Base-by-base conservation (phyloP, 306 rosid species). In the Ormosia emarginata region DNA sequence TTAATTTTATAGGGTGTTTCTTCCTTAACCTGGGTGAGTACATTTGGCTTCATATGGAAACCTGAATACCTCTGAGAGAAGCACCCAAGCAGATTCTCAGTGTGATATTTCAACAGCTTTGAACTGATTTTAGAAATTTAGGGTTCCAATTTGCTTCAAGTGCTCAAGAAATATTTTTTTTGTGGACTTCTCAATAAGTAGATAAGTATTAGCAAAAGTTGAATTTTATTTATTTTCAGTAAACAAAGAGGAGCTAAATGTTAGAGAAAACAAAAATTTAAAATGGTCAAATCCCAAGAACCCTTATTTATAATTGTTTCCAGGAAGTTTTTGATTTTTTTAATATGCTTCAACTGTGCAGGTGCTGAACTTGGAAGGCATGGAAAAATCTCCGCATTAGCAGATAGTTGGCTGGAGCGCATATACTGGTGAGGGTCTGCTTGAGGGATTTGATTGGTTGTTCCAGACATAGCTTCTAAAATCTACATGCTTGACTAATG, bases 401-500 rank as follows among this genome's bases (percentile, higher is more conserved):
- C 56, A 87, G 47, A 94, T 94, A 84, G 89, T 89, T 74, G 97
- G 98, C 6, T 94, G 97, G 55, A 91, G 97, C 69, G 97, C 93
- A 30, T 84, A 80, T 73, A 90, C 94, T 1, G 97, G 97, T 2
- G 90, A 91, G 71, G 97, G 97, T 34, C 85, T 92, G 82, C 91
- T 94, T 13, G 90, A 89, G 85, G 98, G 94, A 18, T 90, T 92
- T 80, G 89, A 91, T 90, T 91, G 98, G 98, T 61, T 94, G 90
- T 97, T 94, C 76, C 92, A 92, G 97, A 92, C 83, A 80, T 94
- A 62, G 97, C 97, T 43, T 94, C 97, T 41, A 88, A 93, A 85
- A 91, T 92, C 74, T 92, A 94, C 81, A 83, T 91, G 88, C 92
- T 92, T 50, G 88, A 88, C 66, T 88, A 67, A 70, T 80, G 33